Evolutionary conservation across 192 early-diverging fungal species (phyloP), one percentile per base, ranked within the genome.

Genomic region (Jimgerdemannia lactiflua): DNA sequence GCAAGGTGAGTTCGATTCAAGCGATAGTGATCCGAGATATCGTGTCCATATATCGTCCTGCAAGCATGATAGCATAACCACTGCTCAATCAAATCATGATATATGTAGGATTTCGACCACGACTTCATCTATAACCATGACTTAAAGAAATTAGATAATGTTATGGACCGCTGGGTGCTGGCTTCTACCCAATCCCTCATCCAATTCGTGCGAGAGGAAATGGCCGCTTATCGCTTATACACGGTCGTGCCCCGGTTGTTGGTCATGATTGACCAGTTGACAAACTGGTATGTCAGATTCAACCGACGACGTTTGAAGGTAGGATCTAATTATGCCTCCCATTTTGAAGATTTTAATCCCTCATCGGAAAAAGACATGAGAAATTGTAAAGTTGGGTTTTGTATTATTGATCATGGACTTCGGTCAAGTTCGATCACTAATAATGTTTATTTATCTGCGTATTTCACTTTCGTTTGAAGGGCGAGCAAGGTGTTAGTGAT

Each of bases 261-360:
- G 71, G 83, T 85, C 75, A 86, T 97, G 75, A 94, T 99, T 73
- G 98, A 99, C 82, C 86, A 92, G 54, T 88, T 99, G 71, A 99
- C 98, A 69, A 99, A 99, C 86, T 98, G 96, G 96, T 99, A 99
- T 83, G 90, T 99, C 72, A 93, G 97, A 67, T 97, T 98, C 88
- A 99, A 99, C 90, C 94, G 98, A 71, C 93, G 92, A 79, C 92
- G 98, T 71, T 83, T 99, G 78, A 99, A 99, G 74, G 66, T 69
- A 75, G 85, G 20, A 20, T 8, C n/a, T 14, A 70, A 70, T 39
- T 70, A 1, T 65, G 14, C 1, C 14, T 65, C 64, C 14, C 64
- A 1, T 65, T 19, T 18, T 65, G 14, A 19, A 18, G 64, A 65
- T 65, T 65, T 29, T 29, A 29, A 29, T 29, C 29, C 29, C 29